phyloP scores from a whole-genome alignment of 257 asterid genomes.

The Cynanchum wilfordii region DNA sequence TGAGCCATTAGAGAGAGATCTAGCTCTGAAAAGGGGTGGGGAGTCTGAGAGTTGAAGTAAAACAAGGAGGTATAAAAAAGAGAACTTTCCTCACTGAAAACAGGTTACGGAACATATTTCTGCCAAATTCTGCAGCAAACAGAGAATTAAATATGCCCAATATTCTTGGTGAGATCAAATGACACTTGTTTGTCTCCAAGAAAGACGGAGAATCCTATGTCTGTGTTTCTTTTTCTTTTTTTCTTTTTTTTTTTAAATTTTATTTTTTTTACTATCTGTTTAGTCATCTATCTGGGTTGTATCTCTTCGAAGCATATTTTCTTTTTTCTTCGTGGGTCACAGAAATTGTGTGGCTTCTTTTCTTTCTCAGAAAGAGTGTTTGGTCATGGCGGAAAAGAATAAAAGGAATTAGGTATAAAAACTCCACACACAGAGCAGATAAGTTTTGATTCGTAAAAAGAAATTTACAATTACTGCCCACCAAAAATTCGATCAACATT shows the following conservation, averaged over 20 bases:
- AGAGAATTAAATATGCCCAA: constrained; percentile 1
- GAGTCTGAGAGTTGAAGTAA: not conserved
- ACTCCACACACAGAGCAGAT: too few relatives aligned
- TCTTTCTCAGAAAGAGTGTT: not conserved
- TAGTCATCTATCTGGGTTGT: not conserved
- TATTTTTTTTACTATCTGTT: too few relatives aligned
- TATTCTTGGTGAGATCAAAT: constrained; percentile 26
- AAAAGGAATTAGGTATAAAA: too few relatives aligned
- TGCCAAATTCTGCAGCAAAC: not conserved
- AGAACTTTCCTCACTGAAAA: not conserved
- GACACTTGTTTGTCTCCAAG: constrained; percentile 33
- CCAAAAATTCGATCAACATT: too few relatives aligned
- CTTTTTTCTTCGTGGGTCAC: not conserved
- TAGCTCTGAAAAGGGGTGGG: not conserved
- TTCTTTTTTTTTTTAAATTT: too few relatives aligned
- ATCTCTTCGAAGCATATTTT: not conserved
- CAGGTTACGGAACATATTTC: not conserved
- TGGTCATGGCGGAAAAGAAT: too few relatives aligned
- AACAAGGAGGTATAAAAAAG: not conserved
- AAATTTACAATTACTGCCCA: too few relatives aligned
- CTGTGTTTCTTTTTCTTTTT: not conserved
- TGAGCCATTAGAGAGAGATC: constrained; percentile 31
- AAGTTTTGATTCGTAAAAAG: too few relatives aligned
- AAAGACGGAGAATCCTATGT: constrained; percentile 38
- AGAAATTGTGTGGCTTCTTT: not conserved